phyloP scores from a whole-genome alignment of 2,329 filamentous ascomycete species.

The Talaromyces sp. region DNA sequence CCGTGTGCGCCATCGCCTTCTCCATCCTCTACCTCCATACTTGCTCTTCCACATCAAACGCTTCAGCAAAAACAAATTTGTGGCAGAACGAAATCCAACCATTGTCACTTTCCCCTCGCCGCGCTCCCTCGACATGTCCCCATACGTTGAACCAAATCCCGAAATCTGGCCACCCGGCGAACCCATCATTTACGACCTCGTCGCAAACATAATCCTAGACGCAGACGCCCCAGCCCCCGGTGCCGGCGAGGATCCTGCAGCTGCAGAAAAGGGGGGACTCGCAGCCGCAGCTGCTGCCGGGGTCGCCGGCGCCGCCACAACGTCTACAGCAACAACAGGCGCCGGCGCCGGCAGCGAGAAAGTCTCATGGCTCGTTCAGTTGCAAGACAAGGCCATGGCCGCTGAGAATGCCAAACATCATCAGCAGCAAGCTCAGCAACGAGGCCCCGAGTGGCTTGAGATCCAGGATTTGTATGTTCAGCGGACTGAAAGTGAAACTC shows the following conservation, averaged over 20 bases:
- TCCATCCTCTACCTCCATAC: conserved; percentile 87
- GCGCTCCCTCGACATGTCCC: conserved; percentile 75
- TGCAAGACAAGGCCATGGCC: conserved; percentile 66
- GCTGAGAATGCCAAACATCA: conserved; percentile 31
- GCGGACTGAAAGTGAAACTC: conserved; percentile 76
- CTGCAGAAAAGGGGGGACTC: conserved; percentile 30
- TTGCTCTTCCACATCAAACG: conserved; percentile 94
- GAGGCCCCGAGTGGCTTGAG: conserved; percentile 77
- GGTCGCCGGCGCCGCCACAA: conserved; percentile 16
- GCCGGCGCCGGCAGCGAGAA: conserved; percentile 87
- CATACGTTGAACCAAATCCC: conserved; percentile 86
- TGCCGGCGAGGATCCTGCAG: conserved; percentile 37
- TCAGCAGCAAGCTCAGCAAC: conserved; percentile 26
- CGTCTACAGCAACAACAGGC: conserved; percentile 33
- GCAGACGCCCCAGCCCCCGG: conserved; percentile 61
- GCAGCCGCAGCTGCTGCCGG: conserved; percentile 32
- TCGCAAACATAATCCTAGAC: conserved; percentile 74
- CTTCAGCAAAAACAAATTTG: conserved; percentile 95
- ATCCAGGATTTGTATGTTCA: conserved; percentile 93
- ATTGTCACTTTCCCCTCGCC: conserved; percentile 94
- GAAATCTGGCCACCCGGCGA: conserved; percentile 64
- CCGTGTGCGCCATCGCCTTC: conserved; percentile 79
- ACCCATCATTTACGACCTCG: conserved; percentile 90
- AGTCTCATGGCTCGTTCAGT: conserved; percentile 92
- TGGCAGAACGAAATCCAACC: conserved; percentile 91